Base-by-base conservation (phyloP, 306 rosid species). In the Citrullus amarus region DNA sequence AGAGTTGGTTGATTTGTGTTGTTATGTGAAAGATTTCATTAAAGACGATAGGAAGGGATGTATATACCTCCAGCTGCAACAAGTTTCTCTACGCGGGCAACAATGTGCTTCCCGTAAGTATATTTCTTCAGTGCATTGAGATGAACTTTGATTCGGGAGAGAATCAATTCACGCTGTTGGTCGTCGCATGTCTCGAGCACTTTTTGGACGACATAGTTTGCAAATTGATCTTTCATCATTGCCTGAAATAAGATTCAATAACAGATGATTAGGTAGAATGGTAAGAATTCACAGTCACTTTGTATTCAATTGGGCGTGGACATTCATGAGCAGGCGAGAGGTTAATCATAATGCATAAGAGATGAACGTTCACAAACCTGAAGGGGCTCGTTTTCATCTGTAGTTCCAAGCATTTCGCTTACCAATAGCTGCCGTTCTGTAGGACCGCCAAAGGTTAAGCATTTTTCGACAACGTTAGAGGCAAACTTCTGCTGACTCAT, bases 401-500 rank as follows among this genome's bases (percentile, higher is more conserved):
- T 94, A 78, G 96, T 54, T 34, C 98, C 98, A 88, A 94, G 96
- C 98, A 94, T 94, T 88, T 94, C 96, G 76, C 80, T 89, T 78
- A 94, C 97, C 9, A 94, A 89, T 48, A 94, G 69, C 80, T 88
- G 93, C 22, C 98, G 95, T 75, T 94, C 96, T 13, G 88, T 70
- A 34, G 97, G 97, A 78, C 96, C 96, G 0, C 98, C 91, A 82
- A 92, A 92, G 80, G 93, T 85, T 88, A 94, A 84, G 79, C 97
- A 94, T 76, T 94, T 92, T 87, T 92, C 98, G 50, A 90, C 91
- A 20, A 94, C 98, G 82, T 94, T 94, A 18, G 98, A 94, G 48
- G 98, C 98, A 87, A 94, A 94, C 87, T 94, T 94, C 88, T 94
- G 98, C 85, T 90, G 97, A 81, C 98, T 94, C 98, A 94, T 94